Evolutionary conservation across 2,329 filamentous ascomycete species (phyloP).

Genomic region (Dactylellina haptotyla): DNA sequence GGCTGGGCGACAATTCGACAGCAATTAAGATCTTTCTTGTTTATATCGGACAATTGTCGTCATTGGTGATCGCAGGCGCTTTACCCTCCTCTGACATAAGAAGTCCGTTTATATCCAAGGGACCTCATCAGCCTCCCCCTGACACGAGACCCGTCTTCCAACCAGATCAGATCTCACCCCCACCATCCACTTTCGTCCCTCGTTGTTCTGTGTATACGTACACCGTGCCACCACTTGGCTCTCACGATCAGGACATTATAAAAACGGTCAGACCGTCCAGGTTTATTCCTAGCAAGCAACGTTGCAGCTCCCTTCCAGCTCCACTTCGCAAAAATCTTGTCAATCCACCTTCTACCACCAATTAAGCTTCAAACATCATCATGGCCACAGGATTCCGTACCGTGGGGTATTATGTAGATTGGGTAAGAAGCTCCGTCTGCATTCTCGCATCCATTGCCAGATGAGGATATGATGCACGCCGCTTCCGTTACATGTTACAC

Average conservation of each 20-base stretch:
- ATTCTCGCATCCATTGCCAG: neutral
- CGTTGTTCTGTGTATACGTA: neutral
- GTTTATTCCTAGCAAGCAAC: neutral
- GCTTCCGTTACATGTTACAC: too few species aligned
- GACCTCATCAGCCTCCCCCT: constrained; percentile 6
- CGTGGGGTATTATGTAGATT: constrained; percentile 44
- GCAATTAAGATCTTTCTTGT: neutral
- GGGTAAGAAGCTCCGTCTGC: constrained; percentile 25
- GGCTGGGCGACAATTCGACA: neutral
- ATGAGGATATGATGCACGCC: too few species aligned
- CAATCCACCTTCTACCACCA: neutral
- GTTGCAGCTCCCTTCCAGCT: neutral
- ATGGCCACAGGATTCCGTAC: constrained; percentile 19
- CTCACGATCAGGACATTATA: too few species aligned
- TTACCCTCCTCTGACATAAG: too few species aligned
- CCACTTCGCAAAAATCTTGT: neutral
- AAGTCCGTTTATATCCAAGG: too few species aligned
- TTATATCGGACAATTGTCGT: too few species aligned
- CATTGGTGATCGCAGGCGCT: too few species aligned
- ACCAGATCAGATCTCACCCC: neutral
- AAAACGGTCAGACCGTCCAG: neutral
- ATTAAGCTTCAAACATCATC: neutral
- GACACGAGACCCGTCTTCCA: constrained; percentile 1
- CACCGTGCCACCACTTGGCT: too few species aligned
- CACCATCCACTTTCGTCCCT: neutral